Evolutionary conservation across 192 early-diverging fungal genomes (phyloP), one percentile per base, ranked within the genome.

Genomic region (Coemansia sp.): DNA sequence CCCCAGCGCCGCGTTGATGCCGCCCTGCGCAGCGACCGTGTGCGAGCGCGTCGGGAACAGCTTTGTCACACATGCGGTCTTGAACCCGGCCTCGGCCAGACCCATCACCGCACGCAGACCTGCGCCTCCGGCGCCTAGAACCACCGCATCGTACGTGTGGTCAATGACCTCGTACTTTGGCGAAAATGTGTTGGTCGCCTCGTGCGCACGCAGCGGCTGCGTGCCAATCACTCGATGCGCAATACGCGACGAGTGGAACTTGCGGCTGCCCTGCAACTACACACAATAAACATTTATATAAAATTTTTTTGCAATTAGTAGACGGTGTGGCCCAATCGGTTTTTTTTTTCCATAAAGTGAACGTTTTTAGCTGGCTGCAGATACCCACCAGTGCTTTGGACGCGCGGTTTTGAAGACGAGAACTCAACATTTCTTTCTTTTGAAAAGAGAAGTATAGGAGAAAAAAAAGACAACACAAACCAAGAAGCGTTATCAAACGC

Each of bases 1-100:
- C 50, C 97, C 97, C 42, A 99, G 88, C 46, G 97, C 97, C 62
- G 97, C 97, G 81, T 99, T 99, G 77, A 99, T 93, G 69, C 97
- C 97, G 63, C 96, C 96, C 85, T 98, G 96, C 52, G 96, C 96
- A 46, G 96, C 96, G 42, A 98, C 96, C 25, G 95, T 98, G 84
- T 98, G 96, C 23, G 93, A 96, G 68, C 96, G 90, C 33, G 95
- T 97, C 22, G 95, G 95, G 87, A 99, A 99, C 32, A 99, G 82
- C 83, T 98, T 98, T 54, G 94, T 91, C 65, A 98, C 94, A 70
- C 96, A 98, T 6, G 96, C 96, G 19, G 93, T 95, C 69, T 98
- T 98, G 78, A 98, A 91, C 40, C 91, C 89, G 28, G 89, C 88
- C 69, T 94, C 88, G 38, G 97, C 92, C 49, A 99, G 89, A 72